A percentile compares a stretch with the other conserved stretches of the same genome.
These are phyloP conservation scores for Hemileia vastatrix DNA, from an alignment of 1,284 basidiomycete genomes.

Conservation along the genomic window DNA sequence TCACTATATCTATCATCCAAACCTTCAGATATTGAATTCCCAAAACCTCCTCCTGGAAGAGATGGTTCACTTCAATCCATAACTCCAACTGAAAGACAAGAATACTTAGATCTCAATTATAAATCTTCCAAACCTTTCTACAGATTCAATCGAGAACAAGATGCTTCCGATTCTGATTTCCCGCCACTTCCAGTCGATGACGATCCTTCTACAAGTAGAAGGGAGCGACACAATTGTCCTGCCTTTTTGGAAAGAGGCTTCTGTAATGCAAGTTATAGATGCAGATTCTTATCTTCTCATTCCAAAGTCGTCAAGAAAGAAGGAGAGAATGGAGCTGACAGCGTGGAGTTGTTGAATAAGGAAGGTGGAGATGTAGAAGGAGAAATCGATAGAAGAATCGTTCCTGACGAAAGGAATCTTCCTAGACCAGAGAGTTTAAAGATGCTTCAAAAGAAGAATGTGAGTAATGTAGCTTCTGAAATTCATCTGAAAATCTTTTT, in stretches of 20 bases:
- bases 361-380: background rate
- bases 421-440: background rate
- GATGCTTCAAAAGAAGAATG: background rate
- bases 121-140: too few species aligned
- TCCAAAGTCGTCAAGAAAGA: background rate
- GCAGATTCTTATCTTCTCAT: conserved; percentile 39
- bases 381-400: background rate
- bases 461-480: background rate
- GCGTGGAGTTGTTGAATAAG: background rate
- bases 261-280: conserved; percentile 39
- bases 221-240: conserved; percentile 22
- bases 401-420: background rate
- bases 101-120: too few species aligned
- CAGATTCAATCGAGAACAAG: too few species aligned
- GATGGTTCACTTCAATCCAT: too few species aligned
- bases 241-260: conserved; percentile 30
- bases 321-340: background rate
- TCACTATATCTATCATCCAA: too few species aligned
- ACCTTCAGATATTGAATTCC: too few species aligned
- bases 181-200: too few species aligned
- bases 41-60: too few species aligned
- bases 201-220: too few species aligned
- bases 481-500: background rate
- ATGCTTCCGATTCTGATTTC: too few species aligned
- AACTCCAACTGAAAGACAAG: too few species aligned